A percentile compares a stretch with the other conserved stretches of the same genome.
Evolutionary conservation across 2,329 filamentous ascomycete species (phyloP).

Genomic region (Colletotrichum simmondsii): DNA sequence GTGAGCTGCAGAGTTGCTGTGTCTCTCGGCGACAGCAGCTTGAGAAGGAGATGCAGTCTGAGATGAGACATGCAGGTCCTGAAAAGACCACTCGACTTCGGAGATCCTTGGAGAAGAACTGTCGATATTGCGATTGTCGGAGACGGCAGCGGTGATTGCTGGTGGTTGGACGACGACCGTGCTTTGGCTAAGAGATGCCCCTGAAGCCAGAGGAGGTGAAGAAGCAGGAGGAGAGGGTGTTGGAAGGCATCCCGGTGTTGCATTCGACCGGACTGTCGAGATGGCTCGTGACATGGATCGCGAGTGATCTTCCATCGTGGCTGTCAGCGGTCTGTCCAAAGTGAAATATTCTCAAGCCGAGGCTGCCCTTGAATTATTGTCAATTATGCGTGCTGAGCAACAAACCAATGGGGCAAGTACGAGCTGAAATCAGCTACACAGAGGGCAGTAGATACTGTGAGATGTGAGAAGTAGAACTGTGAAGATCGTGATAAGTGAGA

Average conservation of each 20-base stretch:
- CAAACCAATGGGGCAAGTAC: background rate
- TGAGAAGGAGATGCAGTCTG: background rate
- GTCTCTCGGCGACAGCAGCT: background rate
- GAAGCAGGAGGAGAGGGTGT: background rate
- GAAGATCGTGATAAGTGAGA: background rate
- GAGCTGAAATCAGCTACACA: background rate
- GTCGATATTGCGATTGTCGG: background rate
- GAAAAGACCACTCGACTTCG: background rate
- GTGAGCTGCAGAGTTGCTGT: too few relatives aligned
- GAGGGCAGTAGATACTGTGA: background rate
- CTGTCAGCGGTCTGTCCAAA: background rate
- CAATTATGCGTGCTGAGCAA: background rate
- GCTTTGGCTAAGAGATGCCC: background rate
- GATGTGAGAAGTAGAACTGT: background rate
- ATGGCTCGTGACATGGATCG: background rate
- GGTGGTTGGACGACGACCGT: background rate
- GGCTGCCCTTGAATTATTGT: too few relatives aligned
- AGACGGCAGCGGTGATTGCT: background rate
- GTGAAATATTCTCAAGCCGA: background rate
- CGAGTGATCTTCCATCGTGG: background rate
- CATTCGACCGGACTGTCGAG: background rate
- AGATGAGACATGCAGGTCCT: background rate
- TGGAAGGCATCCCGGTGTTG: background rate
- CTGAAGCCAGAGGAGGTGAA: background rate
- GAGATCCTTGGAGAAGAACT: background rate